These are phyloP conservation scores for Ogataea ganodermae DNA, from an alignment of 805 yeast species.

Conservation along the genomic window DNA sequence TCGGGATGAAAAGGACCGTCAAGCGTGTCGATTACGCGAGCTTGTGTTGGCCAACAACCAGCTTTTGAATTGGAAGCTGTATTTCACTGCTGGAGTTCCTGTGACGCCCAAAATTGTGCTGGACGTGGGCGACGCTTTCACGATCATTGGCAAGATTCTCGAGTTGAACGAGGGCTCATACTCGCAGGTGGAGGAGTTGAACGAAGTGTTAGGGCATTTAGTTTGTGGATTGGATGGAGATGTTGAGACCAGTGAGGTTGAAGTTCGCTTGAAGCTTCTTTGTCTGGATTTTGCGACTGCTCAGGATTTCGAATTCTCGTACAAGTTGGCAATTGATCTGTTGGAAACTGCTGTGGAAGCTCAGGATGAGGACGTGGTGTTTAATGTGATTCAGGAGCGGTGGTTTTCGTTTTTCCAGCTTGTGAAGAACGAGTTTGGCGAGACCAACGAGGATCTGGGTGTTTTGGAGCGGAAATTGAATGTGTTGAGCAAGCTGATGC, in stretches of 20 bases:
- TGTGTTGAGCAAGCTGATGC: slow-evolving; percentile 53
- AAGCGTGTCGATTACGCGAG: slow-evolving; percentile 10
- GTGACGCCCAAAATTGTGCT: slow-evolving; percentile 31
- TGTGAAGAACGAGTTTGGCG: slow-evolving; percentile 48
- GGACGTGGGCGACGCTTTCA: slow-evolving; percentile 27
- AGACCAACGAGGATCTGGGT: slow-evolving; percentile 12
- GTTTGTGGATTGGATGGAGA: slow-evolving; percentile 39
- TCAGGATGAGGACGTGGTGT: slow-evolving; percentile 16
- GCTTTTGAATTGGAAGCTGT: slow-evolving; percentile 33
- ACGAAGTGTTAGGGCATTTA: slow-evolving; percentile 43
- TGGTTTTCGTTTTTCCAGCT: slow-evolving; percentile 82
- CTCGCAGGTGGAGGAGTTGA: slow-evolving; percentile 43
- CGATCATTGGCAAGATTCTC: slow-evolving; percentile 36
- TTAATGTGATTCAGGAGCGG: slow-evolving; percentile 30
- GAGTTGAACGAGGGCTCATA: slow-evolving; percentile 59
- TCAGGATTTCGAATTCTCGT: slow-evolving; percentile 62
- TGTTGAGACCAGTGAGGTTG: slow-evolving; percentile 27
- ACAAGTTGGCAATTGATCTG: slow-evolving; percentile 41
- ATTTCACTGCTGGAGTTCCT: slow-evolving; percentile 33
- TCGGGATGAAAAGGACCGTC: neutral
- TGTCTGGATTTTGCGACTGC: slow-evolving; percentile 72
- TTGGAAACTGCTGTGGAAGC: slow-evolving; percentile 30
- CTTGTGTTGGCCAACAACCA: slow-evolving; percentile 27
- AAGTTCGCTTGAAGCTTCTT: slow-evolving; percentile 34
- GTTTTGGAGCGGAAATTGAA: slow-evolving; percentile 45